Evolutionary conservation across 352 stramenopile species (phyloP).

Genomic region (Globisporangium okanoganense): DNA sequence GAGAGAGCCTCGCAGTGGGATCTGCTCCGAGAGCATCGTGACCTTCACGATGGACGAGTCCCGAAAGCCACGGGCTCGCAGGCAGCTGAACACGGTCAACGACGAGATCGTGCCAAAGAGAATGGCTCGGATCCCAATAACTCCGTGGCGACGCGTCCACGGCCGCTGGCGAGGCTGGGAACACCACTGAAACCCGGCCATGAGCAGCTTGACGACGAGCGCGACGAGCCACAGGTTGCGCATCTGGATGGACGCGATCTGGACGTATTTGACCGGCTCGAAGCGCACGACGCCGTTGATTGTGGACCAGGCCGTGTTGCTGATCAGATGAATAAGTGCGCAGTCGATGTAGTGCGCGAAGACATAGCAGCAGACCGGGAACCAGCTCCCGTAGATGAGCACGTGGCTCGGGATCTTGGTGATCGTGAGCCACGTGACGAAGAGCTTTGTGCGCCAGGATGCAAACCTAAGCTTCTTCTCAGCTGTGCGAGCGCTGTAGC

Average conservation of each 20-base stretch:
- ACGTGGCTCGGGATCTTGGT: constrained; percentile 25
- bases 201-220: background rate
- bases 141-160: background rate
- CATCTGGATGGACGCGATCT: constrained; percentile 28
- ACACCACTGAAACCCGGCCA: background rate
- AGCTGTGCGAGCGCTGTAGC: constrained; percentile 10
- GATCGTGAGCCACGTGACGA: constrained; percentile 11
- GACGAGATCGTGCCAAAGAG: constrained; percentile 9
- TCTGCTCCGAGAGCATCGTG: background rate
- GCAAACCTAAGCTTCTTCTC: constrained; percentile 9
- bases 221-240: constrained; percentile 28
- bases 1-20: background rate
- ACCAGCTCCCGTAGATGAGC: constrained; percentile 36
- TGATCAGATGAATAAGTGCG: constrained; percentile 18
- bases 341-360: constrained; percentile 28
- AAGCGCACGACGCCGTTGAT: constrained; percentile 19
- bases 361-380: constrained; percentile 26
- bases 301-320: constrained; percentile 20
- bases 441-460: constrained; percentile 1
- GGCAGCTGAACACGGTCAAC: constrained; percentile 13
- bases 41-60: background rate
- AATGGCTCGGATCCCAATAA: constrained; percentile 10
- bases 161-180: background rate
- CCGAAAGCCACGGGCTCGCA: background rate
- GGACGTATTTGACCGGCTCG: constrained; percentile 15